Base-by-base conservation (phyloP, 2,329 filamentous ascomycete genomes). In the Ceratocystis destructans region DNA sequence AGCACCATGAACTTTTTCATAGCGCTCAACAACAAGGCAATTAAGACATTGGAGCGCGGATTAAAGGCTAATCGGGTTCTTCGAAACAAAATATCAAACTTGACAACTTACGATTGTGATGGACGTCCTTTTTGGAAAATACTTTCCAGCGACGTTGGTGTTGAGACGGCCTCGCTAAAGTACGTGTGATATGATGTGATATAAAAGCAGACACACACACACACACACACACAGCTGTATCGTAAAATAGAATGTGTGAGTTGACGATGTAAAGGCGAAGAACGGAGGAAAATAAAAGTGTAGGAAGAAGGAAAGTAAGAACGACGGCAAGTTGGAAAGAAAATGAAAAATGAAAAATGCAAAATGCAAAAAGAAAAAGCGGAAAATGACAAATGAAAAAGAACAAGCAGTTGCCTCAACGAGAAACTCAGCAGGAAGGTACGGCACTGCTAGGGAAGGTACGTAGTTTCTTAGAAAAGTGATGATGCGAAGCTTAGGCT, bases 401-500 rank as follows among this genome's bases (percentile, higher is more conserved):
- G 20, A 57, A 44, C 31, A 64, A 33, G 22, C 33, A 17, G 44
- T 22, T 37, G 62, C 25, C 20, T 22, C 6, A 15, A 37, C 2
- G 28, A 57, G 10, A 64, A 8, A 53, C 31, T 48, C 10, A n/a
- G n/a, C 20, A 48, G 8, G 25, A 64, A 33, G 31, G 31, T 62
- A 28, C 45, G 61, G 20, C 45, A 20, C 15, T 15, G 17, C 22
- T 17, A 45, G 45, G 37, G 61, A 62, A 62, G 37, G 31, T 45
- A 62, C 12, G 37, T 25, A 46, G 37, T 25, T 45, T 28, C 61
- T 45, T 33, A 31, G 10, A 33, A 10, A 33, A 46, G 25, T 8
- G 61, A 62, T 62, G 45, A 45, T 62, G 20, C 22, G 61, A 48
- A 48, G 61, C 61, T 59, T 65, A 31, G 31, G 25, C 46, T 59